A percentile compares a stretch with the other conserved stretches of the same genome.
These are phyloP conservation scores for Syzygium jambos DNA, from an alignment of 345 rosid species.

Conservation along the genomic window DNA sequence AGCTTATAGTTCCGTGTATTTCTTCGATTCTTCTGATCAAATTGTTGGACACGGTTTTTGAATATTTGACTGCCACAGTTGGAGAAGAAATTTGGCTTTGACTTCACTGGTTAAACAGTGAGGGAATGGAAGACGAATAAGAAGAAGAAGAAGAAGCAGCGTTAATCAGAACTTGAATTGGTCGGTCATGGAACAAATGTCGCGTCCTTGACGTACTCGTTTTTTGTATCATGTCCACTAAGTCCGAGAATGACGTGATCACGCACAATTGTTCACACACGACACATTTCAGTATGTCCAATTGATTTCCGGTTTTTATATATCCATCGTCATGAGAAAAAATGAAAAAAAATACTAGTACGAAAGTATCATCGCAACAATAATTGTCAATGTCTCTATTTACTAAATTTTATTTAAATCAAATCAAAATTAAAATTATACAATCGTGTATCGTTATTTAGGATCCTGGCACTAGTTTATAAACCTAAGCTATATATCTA, in stretches of 20 bases:
- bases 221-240: background rate
- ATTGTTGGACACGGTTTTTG: background rate
- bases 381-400: background rate
- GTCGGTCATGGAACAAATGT: background rate
- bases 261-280: background rate
- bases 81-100: background rate
- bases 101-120: background rate
- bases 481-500: background rate
- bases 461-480: background rate
- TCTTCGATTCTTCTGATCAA: background rate
- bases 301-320: background rate
- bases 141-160: background rate
- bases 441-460: background rate
- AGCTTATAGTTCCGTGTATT: background rate
- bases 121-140: background rate
- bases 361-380: background rate
- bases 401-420: background rate
- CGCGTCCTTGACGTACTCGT: background rate
- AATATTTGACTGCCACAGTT: background rate
- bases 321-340: background rate
- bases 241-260: background rate
- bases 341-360: background rate
- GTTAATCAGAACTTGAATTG: background rate
- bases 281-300: background rate
- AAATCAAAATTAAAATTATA: background rate